These are phyloP conservation scores for Cornus florida DNA, from an alignment of 148 eudicot genomes.

Conservation along the genomic window DNA sequence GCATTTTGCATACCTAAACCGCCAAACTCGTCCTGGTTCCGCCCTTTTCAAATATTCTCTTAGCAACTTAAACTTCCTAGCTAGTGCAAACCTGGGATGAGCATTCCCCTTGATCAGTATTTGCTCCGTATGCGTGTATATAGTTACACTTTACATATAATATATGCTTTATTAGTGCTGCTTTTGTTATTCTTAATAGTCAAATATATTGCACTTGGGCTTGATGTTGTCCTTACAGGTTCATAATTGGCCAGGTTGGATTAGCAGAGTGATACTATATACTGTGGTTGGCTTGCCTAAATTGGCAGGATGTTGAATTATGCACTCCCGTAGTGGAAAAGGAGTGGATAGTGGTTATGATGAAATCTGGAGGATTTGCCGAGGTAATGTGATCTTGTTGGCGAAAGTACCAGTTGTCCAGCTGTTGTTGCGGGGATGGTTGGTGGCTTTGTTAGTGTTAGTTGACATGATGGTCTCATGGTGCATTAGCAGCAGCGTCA, in stretches of 20 bases:
- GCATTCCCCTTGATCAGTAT: not conserved
- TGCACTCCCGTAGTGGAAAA: not conserved
- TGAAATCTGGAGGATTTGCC: not conserved
- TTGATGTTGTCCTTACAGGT: not conserved
- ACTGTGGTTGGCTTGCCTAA: not conserved
- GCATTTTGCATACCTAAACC: no score
- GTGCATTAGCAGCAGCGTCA: no score
- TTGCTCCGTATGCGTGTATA: not conserved
- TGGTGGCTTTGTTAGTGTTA: not conserved
- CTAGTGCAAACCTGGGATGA: not conserved
- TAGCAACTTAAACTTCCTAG: not conserved
- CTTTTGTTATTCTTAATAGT: not conserved
- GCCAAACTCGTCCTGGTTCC: no score
- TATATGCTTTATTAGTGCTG: not conserved
- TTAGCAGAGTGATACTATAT: not conserved
- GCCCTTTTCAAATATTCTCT: no score
- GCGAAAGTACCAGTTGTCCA: not conserved
- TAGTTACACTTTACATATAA: no score
- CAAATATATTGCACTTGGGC: not conserved
- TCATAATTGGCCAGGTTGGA: not conserved
- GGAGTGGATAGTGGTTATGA: no score
- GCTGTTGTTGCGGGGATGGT: not conserved
- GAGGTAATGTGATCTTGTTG: not conserved
- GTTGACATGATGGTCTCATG: not conserved
- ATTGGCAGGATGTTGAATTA: not conserved